phyloP scores from a whole-genome alignment of 805 yeast genomes.

The Candida andamanensis region DNA sequence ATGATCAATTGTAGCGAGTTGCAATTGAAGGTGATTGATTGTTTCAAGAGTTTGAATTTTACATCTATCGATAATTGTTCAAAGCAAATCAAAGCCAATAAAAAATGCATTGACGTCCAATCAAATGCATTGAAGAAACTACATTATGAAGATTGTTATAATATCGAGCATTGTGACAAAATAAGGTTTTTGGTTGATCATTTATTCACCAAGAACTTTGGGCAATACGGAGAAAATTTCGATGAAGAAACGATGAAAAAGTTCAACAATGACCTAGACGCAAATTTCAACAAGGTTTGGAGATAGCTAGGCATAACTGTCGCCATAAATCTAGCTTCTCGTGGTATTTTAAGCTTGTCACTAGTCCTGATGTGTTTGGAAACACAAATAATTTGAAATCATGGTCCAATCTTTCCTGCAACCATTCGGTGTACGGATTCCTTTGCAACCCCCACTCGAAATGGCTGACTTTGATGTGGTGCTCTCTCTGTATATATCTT shows the following conservation, averaged over 20 bases:
- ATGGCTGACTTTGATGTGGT: slow-evolving; percentile 22
- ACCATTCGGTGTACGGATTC: slow-evolving; percentile 14
- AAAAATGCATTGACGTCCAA: slow-evolving; percentile 32
- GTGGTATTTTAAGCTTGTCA: slow-evolving; percentile 41
- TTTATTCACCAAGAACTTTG: slow-evolving; percentile 31
- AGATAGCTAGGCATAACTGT: slow-evolving; percentile 23
- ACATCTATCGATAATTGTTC: slow-evolving; percentile 25
- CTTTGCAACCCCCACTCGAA: slow-evolving; percentile 53
- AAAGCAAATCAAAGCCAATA: slow-evolving; percentile 21
- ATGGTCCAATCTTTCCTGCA: slow-evolving; percentile 2
- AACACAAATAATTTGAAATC: slow-evolving; percentile 46
- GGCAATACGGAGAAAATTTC: slow-evolving; percentile 29
- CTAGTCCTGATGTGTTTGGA: slow-evolving; percentile 73
- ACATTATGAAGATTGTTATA: slow-evolving; percentile 33
- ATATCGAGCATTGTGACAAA: slow-evolving; percentile 29
- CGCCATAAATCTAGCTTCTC: slow-evolving; percentile 49
- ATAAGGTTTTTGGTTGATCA: slow-evolving; percentile 33
- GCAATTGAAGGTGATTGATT: slow-evolving; percentile 30
- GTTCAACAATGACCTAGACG: slow-evolving; percentile 27
- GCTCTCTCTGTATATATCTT: slow-evolving; percentile 21
- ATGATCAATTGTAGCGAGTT: slow-evolving; percentile 38
- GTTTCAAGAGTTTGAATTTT: slow-evolving; percentile 29
- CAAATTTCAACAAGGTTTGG: slow-evolving; percentile 30
- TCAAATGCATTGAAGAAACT: slow-evolving; percentile 27
- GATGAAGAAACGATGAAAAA: slow-evolving; percentile 20